A percentile compares a stretch with the other conserved stretches of the same genome.
phyloP scores from a whole-genome alignment of 2,329 filamentous ascomycete genomes.

The Elsinoe arachidis region DNA sequence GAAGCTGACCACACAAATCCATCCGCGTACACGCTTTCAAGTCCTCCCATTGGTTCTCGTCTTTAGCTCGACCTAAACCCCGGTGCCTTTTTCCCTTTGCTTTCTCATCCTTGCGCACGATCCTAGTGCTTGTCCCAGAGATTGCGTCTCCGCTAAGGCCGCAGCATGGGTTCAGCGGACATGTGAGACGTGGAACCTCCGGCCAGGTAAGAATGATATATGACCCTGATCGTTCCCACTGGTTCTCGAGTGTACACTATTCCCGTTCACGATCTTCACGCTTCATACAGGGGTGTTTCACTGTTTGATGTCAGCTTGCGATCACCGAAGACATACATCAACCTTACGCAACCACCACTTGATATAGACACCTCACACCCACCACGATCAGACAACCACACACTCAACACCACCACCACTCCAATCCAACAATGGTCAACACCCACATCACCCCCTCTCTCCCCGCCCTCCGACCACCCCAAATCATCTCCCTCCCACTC shows the following conservation, averaged over 20 bases:
- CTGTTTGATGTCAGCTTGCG: background rate
- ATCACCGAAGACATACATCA: slow-evolving; percentile 7
- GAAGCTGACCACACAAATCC: background rate
- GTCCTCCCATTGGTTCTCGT: background rate
- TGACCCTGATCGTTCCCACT: background rate
- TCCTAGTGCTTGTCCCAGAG: background rate
- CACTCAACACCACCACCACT: background rate
- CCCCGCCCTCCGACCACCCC: slow-evolving; percentile 5
- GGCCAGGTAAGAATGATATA: background rate
- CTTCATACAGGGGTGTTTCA: background rate
- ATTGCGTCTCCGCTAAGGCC: slow-evolving; percentile 2
- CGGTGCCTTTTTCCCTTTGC: background rate
- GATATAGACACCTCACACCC: background rate
- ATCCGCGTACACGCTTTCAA: background rate
- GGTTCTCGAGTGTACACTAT: background rate
- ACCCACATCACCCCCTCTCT: background rate
- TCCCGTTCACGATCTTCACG: slow-evolving; percentile 3
- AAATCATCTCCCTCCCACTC: slow-evolving; percentile 12
- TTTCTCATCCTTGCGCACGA: background rate
- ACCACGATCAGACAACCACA: background rate
- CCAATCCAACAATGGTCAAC: slow-evolving; percentile 9
- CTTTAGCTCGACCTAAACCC: background rate
- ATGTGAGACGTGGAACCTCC: background rate
- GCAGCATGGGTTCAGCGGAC: background rate
- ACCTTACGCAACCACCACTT: background rate